Conservation (phyloP, 192 early-diverging fungal species). For the Entomortierella lignicola region DNA sequence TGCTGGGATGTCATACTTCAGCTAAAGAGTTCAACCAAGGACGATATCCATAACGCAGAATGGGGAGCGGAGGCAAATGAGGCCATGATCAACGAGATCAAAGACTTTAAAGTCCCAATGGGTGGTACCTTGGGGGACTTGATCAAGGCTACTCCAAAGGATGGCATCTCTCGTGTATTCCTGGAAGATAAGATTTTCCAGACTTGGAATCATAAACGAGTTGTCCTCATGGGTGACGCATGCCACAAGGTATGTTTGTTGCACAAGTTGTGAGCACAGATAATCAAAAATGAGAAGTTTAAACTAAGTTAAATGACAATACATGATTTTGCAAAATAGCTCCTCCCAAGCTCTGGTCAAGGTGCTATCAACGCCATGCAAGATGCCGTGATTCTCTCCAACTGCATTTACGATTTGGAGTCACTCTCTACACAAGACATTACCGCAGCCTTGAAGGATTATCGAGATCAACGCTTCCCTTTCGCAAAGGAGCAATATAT, state of each 20-base stretch:
- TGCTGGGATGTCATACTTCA: conserved; percentile 20
- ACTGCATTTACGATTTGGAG: conserved; percentile 5
- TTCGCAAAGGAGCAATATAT: conserved; percentile 1
- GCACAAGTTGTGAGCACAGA: not conserved
- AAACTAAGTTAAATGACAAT: not conserved
- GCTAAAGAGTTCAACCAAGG: not conserved
- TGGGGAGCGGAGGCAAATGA: conserved; percentile 19
- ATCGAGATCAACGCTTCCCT: not conserved
- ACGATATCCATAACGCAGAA: conserved; percentile 21
- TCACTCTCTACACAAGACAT: not conserved
- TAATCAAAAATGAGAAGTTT: not conserved
- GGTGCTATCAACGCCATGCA: not conserved
- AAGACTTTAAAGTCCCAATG: conserved; percentile 5
- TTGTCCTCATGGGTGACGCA: conserved; percentile 12
- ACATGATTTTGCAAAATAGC: not conserved
- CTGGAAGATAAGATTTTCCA: conserved; percentile 12
- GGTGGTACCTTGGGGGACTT: conserved; percentile 21
- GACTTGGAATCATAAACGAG: not conserved
- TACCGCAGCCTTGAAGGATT: not conserved
- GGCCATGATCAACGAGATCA: conserved; percentile 5
- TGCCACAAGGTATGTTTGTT: not conserved
- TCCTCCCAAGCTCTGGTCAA: conserved; percentile 6
- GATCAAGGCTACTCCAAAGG: not conserved
- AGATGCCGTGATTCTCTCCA: not conserved
- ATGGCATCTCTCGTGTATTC: not conserved